Conservation (phyloP, 2,329 filamentous ascomycete genomes). For the Fusarium palustre region DNA sequence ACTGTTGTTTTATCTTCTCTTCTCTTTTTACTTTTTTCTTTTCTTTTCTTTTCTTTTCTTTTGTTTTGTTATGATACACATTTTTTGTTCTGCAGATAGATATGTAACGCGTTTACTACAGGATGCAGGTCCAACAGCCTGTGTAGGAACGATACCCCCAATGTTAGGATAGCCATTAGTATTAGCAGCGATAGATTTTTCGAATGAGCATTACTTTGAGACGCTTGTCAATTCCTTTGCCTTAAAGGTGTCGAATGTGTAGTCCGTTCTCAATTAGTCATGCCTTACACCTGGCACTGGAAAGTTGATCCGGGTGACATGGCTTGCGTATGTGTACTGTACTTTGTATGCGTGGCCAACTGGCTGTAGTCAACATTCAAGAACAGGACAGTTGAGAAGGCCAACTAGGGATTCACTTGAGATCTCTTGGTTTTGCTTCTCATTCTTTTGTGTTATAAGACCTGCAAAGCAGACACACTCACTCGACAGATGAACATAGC, state of each 20-base stretch:
- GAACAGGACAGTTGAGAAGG: not conserved
- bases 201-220: conserved; percentile 13
- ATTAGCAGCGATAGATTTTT: conserved; percentile 31
- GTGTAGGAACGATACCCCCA: conserved; percentile 43
- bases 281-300: not conserved
- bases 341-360: not conserved
- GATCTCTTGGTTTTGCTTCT: not conserved
- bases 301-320: not conserved
- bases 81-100: conserved; percentile 42
- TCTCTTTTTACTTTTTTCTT: not conserved
- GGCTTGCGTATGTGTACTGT: not conserved
- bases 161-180: conserved; percentile 39
- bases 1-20: not conserved
- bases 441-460: not conserved
- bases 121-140: conserved; percentile 41
- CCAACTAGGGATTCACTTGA: not conserved
- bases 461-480: not conserved
- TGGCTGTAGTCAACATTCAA: not conserved
- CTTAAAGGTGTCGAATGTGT: not conserved
- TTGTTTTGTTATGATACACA: conserved; percentile 29
- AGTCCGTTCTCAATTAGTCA: not conserved
- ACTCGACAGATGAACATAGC: conserved; percentile 1
- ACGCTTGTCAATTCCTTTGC: not conserved
- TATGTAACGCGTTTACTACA: conserved; percentile 41
- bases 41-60: not conserved